Conservation (phyloP, 2,329 filamentous ascomycete species). For the Neonectria magnoliae region DNA sequence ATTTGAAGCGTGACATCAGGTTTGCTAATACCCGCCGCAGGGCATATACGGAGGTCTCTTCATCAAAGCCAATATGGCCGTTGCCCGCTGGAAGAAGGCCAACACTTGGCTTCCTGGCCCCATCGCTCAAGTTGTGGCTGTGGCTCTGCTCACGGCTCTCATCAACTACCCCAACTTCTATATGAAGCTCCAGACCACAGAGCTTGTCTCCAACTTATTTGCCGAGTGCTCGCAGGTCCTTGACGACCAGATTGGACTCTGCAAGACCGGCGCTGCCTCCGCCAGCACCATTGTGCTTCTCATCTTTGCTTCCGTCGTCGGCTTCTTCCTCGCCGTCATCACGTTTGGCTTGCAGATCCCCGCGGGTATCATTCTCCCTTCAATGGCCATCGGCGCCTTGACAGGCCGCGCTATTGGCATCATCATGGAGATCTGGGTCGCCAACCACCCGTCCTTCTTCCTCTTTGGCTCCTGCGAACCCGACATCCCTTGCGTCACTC, state of each 20-base stretch:
- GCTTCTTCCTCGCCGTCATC: conserved; percentile 84
- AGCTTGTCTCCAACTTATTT: conserved; percentile 92
- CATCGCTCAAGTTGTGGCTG: conserved; percentile 79
- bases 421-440: conserved; percentile 87
- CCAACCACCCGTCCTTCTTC: conserved; percentile 79
- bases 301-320: conserved; percentile 82
- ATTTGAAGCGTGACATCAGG: neutral
- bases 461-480: conserved; percentile 84
- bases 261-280: conserved; percentile 85
- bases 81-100: conserved; percentile 82
- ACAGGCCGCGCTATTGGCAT: conserved; percentile 91
- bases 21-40: conserved; percentile 45
- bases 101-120: conserved; percentile 74
- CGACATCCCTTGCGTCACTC: conserved; percentile 88
- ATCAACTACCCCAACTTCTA: conserved; percentile 97
- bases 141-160: conserved; percentile 83
- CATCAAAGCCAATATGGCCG: conserved; percentile 91
- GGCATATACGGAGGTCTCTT: conserved; percentile 96
- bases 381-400: conserved; percentile 93
- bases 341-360: conserved; percentile 96
- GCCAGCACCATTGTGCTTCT: conserved; percentile 85
- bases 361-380: conserved; percentile 93
- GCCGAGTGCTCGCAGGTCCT: conserved; percentile 85
- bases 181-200: conserved; percentile 91
- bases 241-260: conserved; percentile 90